These are phyloP conservation scores for Stylonectria norvegica DNA, from an alignment of 2,329 filamentous ascomycete species.

Conservation along the genomic window DNA sequence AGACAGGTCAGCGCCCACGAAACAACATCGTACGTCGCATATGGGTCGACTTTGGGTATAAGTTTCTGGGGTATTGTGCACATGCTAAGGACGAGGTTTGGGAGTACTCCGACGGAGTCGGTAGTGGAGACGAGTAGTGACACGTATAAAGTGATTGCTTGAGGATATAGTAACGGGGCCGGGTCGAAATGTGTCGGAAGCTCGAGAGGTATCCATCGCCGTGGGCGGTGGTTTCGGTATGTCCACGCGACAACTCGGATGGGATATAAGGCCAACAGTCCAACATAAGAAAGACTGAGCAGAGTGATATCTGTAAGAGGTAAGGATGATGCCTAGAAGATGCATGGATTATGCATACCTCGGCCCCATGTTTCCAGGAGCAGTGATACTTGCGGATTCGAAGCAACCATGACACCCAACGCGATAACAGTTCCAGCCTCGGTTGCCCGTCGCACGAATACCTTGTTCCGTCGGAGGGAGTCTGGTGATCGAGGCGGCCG, in stretches of 20 bases:
- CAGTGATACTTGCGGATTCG: slow-evolving; percentile 45
- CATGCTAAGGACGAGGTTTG: slow-evolving; percentile 79
- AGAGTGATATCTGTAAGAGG: slow-evolving; percentile 41
- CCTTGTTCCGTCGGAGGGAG: slow-evolving; percentile 43
- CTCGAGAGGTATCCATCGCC: slow-evolving; percentile 39
- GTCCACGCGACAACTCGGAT: slow-evolving; percentile 53
- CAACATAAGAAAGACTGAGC: slow-evolving; percentile 34
- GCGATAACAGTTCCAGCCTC: slow-evolving; percentile 51
- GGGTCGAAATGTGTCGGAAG: slow-evolving; percentile 83
- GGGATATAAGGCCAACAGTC: slow-evolving; percentile 54
- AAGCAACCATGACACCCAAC: slow-evolving; percentile 47
- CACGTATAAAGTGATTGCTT: slow-evolving; percentile 70
- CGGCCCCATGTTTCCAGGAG: slow-evolving; percentile 45
- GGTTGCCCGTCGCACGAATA: slow-evolving; percentile 49
- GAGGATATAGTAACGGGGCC: slow-evolving; percentile 84
- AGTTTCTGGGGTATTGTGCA: slow-evolving; percentile 70
- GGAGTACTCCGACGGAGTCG: slow-evolving; percentile 61
- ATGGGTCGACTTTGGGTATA: slow-evolving; percentile 60
- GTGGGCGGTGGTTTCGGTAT: slow-evolving; percentile 38
- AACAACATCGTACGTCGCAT: slow-evolving; percentile 58
- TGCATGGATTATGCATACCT: slow-evolving; percentile 38
- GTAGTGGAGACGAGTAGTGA: slow-evolving; percentile 68
- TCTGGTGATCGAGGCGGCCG: slow-evolving; percentile 21
- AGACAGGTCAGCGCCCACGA: slow-evolving; percentile 77
- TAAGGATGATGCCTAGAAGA: slow-evolving; percentile 3